These are phyloP conservation scores for Populus nigra DNA, from an alignment of 345 rosid genomes.

Conservation along the genomic window DNA sequence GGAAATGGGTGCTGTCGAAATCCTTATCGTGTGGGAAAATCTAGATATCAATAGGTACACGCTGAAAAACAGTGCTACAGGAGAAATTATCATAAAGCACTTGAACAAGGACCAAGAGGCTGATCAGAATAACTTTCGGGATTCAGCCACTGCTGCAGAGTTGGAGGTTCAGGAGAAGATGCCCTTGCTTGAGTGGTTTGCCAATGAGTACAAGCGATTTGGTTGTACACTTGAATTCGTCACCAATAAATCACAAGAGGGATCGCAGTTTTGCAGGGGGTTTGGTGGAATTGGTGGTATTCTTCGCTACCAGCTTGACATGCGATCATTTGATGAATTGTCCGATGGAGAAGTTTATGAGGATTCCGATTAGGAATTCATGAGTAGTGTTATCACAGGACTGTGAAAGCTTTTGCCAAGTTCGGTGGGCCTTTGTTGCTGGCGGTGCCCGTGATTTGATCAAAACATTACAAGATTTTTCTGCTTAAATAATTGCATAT, in stretches of 20 bases:
- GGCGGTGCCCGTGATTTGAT: not conserved
- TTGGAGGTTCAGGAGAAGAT: slow-evolving; percentile 34
- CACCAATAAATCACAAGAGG: slow-evolving; percentile 36
- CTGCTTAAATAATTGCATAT: not conserved
- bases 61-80: slow-evolving; percentile 30
- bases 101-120: slow-evolving; percentile 36
- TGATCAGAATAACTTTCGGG: slow-evolving; percentile 35
- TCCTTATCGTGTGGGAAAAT: slow-evolving; percentile 39
- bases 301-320: slow-evolving; percentile 34
- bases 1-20: slow-evolving; percentile 31
- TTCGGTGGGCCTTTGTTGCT: not conserved
- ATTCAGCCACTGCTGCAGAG: slow-evolving; percentile 11
- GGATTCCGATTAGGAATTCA: slow-evolving; percentile 15
- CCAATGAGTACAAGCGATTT: slow-evolving; percentile 26
- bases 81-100: slow-evolving; percentile 26
- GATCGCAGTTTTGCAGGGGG: slow-evolving; percentile 36
- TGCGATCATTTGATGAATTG: slow-evolving; percentile 24
- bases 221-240: slow-evolving; percentile 37
- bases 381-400: not conserved
- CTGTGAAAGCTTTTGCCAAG: not conserved
- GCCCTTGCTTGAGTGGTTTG: slow-evolving; percentile 36
- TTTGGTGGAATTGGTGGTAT: slow-evolving; percentile 42
- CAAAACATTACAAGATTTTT: not conserved
- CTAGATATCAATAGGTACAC: slow-evolving; percentile 32
- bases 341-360: slow-evolving; percentile 17